These are phyloP conservation scores for Babjeviella inositovora DNA, from an alignment of 805 yeast species.

Conservation along the genomic window DNA sequence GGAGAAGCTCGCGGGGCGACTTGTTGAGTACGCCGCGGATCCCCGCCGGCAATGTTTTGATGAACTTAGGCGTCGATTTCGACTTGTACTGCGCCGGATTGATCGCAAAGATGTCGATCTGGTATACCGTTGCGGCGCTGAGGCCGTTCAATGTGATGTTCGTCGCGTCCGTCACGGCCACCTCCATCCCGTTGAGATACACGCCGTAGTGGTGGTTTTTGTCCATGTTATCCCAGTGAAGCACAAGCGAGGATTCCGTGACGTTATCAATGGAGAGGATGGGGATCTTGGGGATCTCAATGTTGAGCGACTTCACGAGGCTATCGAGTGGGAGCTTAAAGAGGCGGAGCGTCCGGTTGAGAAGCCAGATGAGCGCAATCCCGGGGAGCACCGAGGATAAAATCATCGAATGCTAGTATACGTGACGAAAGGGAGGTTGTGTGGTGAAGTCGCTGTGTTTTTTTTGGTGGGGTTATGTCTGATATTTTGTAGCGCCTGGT, in stretches of 20 bases:
- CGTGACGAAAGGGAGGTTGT: too few species aligned
- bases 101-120: constrained; percentile 23
- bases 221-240: background rate
- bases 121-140: constrained; percentile 17
- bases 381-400: too few species aligned
- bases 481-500: too few species aligned
- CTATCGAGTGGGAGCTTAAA: constrained; percentile 32
- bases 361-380: too few species aligned
- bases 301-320: constrained; percentile 25
- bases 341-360: too few species aligned
- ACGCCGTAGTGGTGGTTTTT: constrained; percentile 15
- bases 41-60: constrained; percentile 16
- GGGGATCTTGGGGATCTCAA: constrained; percentile 41
- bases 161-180: constrained; percentile 13
- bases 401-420: too few species aligned
- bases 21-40: constrained; percentile 6
- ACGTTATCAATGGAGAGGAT: constrained; percentile 37
- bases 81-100: constrained; percentile 20
- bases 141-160: constrained; percentile 16
- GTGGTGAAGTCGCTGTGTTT: too few species aligned
- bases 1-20: constrained; percentile 16
- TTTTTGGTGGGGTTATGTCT: too few species aligned
- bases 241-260: constrained; percentile 34
- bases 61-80: constrained; percentile 19
- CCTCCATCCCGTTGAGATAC: constrained; percentile 20